Conservation (phyloP, 805 yeast species). For the Cyberlindnera mycetangii region DNA sequence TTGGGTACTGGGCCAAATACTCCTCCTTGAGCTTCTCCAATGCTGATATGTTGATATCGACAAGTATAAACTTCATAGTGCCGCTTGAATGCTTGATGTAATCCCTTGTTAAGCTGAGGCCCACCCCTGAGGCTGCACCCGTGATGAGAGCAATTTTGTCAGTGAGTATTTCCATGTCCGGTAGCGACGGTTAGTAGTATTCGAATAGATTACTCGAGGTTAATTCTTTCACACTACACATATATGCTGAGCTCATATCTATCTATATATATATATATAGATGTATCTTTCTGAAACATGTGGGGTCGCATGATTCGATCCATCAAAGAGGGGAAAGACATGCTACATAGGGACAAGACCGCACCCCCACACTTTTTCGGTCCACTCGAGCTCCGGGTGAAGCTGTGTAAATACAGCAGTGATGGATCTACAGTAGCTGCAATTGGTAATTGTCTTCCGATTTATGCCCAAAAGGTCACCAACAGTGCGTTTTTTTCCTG, state of each 20-base stretch:
- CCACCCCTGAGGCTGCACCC: slow-evolving; percentile 95
- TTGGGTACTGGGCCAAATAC: slow-evolving; percentile 44
- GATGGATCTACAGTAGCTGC: too few relatives aligned
- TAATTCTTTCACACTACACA: too few relatives aligned
- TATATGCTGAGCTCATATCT: not conserved
- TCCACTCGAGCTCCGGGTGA: not conserved
- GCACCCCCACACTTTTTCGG: not conserved
- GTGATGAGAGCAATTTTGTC: slow-evolving; percentile 73
- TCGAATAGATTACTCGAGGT: too few relatives aligned
- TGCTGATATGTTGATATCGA: slow-evolving; percentile 70
- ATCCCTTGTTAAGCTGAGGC: slow-evolving; percentile 83
- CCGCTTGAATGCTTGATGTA: slow-evolving; percentile 73
- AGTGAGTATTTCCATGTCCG: not conserved
- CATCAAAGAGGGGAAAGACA: not conserved
- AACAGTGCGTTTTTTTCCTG: not conserved
- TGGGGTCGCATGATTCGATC: not conserved
- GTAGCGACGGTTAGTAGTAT: not conserved
- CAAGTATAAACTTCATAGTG: slow-evolving; percentile 59
- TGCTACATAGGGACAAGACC: not conserved
- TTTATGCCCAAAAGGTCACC: not conserved
- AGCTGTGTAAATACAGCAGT: too few relatives aligned
- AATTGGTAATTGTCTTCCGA: not conserved
- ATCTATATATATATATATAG: too few relatives aligned
- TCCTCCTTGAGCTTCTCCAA: slow-evolving; percentile 45
- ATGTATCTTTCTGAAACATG: not conserved